Conservation (phyloP, 2,329 filamentous ascomycete genomes). For the Leptographium galeiforme region DNA sequence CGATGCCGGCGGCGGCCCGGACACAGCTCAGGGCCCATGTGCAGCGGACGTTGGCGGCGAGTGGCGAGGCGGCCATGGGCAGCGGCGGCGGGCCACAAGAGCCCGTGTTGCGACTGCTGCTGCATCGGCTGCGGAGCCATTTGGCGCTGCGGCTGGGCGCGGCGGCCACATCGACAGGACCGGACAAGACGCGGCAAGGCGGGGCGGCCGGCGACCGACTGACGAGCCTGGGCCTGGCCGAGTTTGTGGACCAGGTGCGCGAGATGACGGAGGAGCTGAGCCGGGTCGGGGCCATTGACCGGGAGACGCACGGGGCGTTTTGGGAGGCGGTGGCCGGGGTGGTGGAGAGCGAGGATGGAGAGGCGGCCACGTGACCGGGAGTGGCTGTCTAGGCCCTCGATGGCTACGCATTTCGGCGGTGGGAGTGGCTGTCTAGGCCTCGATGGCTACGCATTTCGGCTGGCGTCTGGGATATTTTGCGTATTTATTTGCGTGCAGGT, state of each 20-base stretch:
- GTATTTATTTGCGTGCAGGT: too few relatives aligned
- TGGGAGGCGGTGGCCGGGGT: conserved; percentile 46
- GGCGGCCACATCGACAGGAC: conserved; percentile 14
- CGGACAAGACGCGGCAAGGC: conserved; percentile 56
- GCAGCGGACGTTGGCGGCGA: conserved; percentile 39
- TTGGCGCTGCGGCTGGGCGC: conserved; percentile 52
- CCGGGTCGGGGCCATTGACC: conserved; percentile 52
- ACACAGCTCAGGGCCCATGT: conserved; percentile 44
- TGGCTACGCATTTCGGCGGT: too few relatives aligned
- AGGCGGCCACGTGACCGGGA: neutral
- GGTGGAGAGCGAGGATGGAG: neutral
- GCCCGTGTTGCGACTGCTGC: conserved; percentile 51
- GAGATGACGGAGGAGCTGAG: conserved; percentile 57
- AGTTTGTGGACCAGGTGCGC: conserved; percentile 57
- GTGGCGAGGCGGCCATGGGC: conserved; percentile 27
- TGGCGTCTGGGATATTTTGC: too few relatives aligned
- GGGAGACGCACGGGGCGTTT: conserved; percentile 54
- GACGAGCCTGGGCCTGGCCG: conserved; percentile 54
- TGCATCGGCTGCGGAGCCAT: conserved; percentile 53
- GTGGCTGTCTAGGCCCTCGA: too few relatives aligned
- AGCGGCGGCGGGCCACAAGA: conserved; percentile 21
- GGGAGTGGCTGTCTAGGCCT: too few relatives aligned
- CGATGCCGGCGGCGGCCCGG: conserved; percentile 52
- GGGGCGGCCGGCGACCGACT: conserved; percentile 58
- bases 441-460: too few relatives aligned